A percentile compares a stretch with the other conserved stretches of the same genome.
These are phyloP conservation scores for Phtheirospermum japonicum DNA, from an alignment of 257 asterid genomes.

Conservation along the genomic window DNA sequence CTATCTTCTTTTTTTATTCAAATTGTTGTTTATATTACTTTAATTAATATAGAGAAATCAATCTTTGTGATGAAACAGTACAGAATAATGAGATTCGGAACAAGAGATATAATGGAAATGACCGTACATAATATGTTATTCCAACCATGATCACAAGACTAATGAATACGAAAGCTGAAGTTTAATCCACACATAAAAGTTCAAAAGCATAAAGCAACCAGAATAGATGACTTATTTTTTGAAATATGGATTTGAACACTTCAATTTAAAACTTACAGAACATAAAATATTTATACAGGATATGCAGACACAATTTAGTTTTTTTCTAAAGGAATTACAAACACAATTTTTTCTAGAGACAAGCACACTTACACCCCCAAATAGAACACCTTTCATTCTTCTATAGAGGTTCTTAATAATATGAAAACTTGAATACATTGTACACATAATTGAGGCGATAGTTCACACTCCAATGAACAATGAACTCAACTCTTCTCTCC, in stretches of 20 bases:
- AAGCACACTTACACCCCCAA: background rate
- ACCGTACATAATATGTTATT: conserved; percentile 4
- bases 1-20: too few species aligned
- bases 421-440: background rate
- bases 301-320: background rate
- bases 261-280: too few species aligned
- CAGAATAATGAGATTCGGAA: too few species aligned
- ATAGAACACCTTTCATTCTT: conserved; percentile 5
- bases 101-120: background rate
- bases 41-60: too few species aligned
- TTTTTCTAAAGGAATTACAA: too few species aligned
- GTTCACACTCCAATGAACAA: background rate
- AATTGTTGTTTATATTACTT: too few species aligned
- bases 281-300: background rate
- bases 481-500: background rate
- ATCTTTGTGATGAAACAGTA: too few species aligned
- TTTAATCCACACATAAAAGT: conserved; percentile 12
- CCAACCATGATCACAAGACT: background rate
- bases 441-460: background rate
- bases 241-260: too few species aligned
- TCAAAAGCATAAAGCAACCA: background rate
- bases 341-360: too few species aligned
- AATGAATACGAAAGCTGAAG: background rate
- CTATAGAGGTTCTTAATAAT: background rate
- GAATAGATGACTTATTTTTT: too few species aligned